Evolutionary conservation across 345 rosid species (phyloP).

Genomic region (Zanthoxylum bungeanum): DNA sequence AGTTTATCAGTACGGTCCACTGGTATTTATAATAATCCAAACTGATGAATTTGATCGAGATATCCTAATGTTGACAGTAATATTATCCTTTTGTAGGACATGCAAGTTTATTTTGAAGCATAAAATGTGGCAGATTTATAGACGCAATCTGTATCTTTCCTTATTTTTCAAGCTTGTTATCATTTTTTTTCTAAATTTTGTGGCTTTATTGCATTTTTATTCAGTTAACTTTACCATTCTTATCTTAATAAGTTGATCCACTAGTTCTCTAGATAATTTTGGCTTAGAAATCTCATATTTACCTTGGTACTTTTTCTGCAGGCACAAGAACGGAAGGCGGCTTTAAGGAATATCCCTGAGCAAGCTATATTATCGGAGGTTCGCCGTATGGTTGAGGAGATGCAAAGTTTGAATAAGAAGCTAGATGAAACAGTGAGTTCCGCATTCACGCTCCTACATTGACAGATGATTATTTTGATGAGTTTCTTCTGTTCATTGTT

Average conservation of each 20-base stretch:
- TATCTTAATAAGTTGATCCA: not conserved
- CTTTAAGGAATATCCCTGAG: slow-evolving; percentile 77
- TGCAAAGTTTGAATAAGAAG: slow-evolving; percentile 72
- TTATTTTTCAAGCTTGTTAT: not conserved
- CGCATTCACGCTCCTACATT: not conserved
- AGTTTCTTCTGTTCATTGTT: not conserved
- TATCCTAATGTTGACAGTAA: not conserved
- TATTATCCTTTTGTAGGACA: not conserved
- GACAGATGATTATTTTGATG: not conserved
- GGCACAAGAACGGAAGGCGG: slow-evolving; percentile 69
- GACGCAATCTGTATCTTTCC: not conserved
- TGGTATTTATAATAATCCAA: not conserved
- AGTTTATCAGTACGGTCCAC: not conserved
- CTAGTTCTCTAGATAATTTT: not conserved
- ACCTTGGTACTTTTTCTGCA: slow-evolving; percentile 23
- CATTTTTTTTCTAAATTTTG: not conserved
- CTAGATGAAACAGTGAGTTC: slow-evolving; percentile 81
- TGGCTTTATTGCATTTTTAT: not conserved
- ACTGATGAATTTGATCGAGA: not conserved
- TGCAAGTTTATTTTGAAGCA: not conserved
- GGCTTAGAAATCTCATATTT: not conserved
- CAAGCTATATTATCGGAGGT: slow-evolving; percentile 70
- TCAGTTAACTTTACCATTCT: not conserved
- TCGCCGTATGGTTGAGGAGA: slow-evolving; percentile 88
- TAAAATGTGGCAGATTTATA: not conserved